Evolutionary conservation across 2,329 filamentous ascomycete genomes (phyloP).

Genomic region (Aspergillus puulaauensis): DNA sequence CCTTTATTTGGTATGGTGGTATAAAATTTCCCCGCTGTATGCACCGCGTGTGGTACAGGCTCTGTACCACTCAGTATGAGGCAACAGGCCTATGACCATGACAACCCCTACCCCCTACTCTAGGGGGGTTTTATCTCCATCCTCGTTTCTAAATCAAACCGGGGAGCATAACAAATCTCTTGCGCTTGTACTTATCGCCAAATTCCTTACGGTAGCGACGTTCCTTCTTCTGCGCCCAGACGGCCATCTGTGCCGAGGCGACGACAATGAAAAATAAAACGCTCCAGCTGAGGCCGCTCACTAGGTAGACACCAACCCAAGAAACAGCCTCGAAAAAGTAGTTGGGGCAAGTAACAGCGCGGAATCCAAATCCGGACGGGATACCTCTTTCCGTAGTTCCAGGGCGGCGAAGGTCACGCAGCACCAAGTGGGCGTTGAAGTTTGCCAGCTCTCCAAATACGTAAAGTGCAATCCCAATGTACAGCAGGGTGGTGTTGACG

Average conservation of each 20-base stretch:
- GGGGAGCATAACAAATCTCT: conserved; percentile 80
- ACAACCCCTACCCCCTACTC: background rate
- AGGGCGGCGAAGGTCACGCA: conserved; percentile 72
- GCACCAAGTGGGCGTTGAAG: conserved; percentile 73
- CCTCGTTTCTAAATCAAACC: conserved; percentile 60
- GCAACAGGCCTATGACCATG: background rate
- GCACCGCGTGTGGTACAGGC: too few species aligned
- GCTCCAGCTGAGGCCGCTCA: conserved; percentile 72
- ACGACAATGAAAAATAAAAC: conserved; percentile 74
- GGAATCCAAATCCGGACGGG: conserved; percentile 80
- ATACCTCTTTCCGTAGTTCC: conserved; percentile 87
- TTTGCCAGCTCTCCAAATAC: conserved; percentile 78
- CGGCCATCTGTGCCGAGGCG: conserved; percentile 75
- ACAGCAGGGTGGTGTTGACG: conserved; percentile 57
- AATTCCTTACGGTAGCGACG: conserved; percentile 85
- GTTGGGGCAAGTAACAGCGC: conserved; percentile 89
- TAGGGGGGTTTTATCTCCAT: conserved; percentile 19
- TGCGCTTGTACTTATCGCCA: conserved; percentile 91
- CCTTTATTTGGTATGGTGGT: background rate
- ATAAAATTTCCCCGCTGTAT: background rate
- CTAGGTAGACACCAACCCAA: conserved; percentile 79
- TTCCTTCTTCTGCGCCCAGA: conserved; percentile 93
- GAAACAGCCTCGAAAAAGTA: conserved; percentile 90
- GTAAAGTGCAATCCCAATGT: conserved; percentile 70
- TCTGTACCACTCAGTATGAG: background rate